Conservation (phyloP, 2,329 filamentous ascomycete genomes). For the Scortechinia acanthostroma region DNA sequence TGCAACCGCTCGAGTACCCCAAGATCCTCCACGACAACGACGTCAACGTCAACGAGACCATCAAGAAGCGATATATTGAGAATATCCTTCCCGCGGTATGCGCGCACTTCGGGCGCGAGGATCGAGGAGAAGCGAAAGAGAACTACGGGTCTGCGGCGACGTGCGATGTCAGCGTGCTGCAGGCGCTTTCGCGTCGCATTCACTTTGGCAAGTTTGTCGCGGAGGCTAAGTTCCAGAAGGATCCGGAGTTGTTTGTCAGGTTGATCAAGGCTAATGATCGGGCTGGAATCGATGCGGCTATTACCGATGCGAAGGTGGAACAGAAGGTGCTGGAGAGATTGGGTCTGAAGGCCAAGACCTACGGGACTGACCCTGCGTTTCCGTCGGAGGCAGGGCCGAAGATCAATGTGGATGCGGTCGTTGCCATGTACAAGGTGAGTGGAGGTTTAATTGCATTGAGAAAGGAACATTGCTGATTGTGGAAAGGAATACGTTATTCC, state of each 20-base stretch:
- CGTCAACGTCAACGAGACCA: conserved; percentile 54
- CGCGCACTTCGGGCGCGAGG: conserved; percentile 36
- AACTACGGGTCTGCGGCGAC: conserved; percentile 63
- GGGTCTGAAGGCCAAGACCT: conserved; percentile 61
- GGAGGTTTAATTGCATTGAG: background rate
- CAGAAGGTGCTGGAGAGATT: conserved; percentile 59
- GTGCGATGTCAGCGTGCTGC: conserved; percentile 53
- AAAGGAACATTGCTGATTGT: background rate
- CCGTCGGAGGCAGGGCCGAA: conserved; percentile 32
- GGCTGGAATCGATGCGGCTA: conserved; percentile 55
- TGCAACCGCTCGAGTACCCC: conserved; percentile 57
- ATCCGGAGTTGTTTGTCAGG: conserved; percentile 52
- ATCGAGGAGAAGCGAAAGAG: conserved; percentile 54
- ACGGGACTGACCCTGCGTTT: conserved; percentile 56
- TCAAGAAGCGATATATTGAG: conserved; percentile 55
- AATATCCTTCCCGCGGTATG: conserved; percentile 55
- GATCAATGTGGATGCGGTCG: conserved; percentile 59
- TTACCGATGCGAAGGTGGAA: conserved; percentile 58
- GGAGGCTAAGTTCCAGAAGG: conserved; percentile 58
- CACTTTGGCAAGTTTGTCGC: conserved; percentile 70
- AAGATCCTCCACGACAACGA: conserved; percentile 56
- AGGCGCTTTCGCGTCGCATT: conserved; percentile 57
- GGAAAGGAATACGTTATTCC: conserved; percentile 53
- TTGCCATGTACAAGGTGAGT: conserved; percentile 40
- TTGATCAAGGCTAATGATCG: conserved; percentile 54